Conservation (phyloP, 768 basidiomycete genomes). For the Collybia sp. region DNA sequence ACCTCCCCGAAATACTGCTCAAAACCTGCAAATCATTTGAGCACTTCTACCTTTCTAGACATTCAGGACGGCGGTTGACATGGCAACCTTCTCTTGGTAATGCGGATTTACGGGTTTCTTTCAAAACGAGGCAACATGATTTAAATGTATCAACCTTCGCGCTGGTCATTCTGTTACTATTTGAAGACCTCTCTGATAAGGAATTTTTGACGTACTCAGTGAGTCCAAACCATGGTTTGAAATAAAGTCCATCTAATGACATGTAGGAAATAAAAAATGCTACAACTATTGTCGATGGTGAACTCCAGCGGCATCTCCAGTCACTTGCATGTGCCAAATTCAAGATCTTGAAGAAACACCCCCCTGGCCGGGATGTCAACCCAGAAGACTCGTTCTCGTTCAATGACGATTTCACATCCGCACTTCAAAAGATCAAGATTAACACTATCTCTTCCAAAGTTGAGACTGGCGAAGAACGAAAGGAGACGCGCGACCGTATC, state of each 20-base stretch:
- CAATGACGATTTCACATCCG: conserved; percentile 76
- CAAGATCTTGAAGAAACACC: conserved; percentile 89
- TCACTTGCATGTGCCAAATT: conserved; percentile 94
- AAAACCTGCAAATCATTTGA: conserved; percentile 76
- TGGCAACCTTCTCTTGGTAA: conserved; percentile 91
- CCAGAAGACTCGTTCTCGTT: conserved; percentile 82
- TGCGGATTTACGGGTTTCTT: conserved; percentile 81
- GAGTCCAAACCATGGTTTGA: conserved; percentile 15
- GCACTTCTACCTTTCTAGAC: conserved; percentile 82
- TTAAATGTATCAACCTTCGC: conserved; percentile 91
- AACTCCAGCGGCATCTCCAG: conserved; percentile 90
- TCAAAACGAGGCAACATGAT: conserved; percentile 80
- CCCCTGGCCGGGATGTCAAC: conserved; percentile 79
- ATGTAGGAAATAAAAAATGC: conserved; percentile 79
- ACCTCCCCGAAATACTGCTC: conserved; percentile 59
- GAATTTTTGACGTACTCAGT: conserved; percentile 79
- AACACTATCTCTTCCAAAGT: conserved; percentile 84
- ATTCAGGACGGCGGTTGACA: conserved; percentile 84
- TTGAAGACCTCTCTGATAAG: conserved; percentile 64
- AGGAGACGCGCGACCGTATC: conserved; percentile 84
- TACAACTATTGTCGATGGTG: conserved; percentile 68
- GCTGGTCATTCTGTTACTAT: conserved; percentile 81
- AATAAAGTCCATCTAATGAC: background rate
- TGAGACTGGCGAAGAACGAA: conserved; percentile 82
- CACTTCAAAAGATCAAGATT: conserved; percentile 89